Percentiles rank a stretch among this genome's conserved stretches.
These are phyloP conservation scores for Auricularia cornea DNA, from an alignment of 768 basidiomycete species.

Conservation along the genomic window DNA sequence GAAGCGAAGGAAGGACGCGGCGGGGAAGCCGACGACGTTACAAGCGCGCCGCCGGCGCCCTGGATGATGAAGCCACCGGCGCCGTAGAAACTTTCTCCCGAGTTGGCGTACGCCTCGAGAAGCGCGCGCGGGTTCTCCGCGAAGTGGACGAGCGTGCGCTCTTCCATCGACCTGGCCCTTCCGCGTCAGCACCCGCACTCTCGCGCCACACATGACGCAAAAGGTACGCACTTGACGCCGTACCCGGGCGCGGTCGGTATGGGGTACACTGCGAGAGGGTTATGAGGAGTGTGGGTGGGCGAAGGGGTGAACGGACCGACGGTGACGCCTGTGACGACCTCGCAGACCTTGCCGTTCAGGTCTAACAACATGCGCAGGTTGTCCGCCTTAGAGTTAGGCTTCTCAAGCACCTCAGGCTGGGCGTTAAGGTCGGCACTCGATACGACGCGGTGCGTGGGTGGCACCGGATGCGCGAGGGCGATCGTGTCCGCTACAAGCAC, in stretches of 20 bases:
- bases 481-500: slow-evolving; percentile 76
- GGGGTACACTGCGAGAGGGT: slow-evolving; percentile 52
- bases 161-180: slow-evolving; percentile 65
- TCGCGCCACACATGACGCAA: not conserved
- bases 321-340: slow-evolving; percentile 87
- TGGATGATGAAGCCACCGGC: slow-evolving; percentile 95
- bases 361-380: slow-evolving; percentile 83
- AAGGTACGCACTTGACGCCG: slow-evolving; percentile 44
- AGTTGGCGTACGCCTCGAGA: slow-evolving; percentile 73
- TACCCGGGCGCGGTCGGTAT: slow-evolving; percentile 71
- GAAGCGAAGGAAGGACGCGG: slow-evolving; percentile 71
- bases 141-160: slow-evolving; percentile 73
- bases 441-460: slow-evolving; percentile 29
- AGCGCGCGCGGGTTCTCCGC: slow-evolving; percentile 49
- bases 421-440: slow-evolving; percentile 49
- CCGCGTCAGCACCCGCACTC: not conserved
- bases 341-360: slow-evolving; percentile 77
- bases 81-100: slow-evolving; percentile 75
- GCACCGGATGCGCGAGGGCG: slow-evolving; percentile 71
- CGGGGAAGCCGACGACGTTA: slow-evolving; percentile 91
- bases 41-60: slow-evolving; percentile 72
- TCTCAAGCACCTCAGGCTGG: slow-evolving; percentile 78
- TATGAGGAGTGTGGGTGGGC: not conserved
- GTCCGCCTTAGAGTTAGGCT: slow-evolving; percentile 70
- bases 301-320: slow-evolving; percentile 45